Evolutionary conservation across 2,329 filamentous ascomycete species (phyloP), one percentile per base, ranked within the genome.

Genomic region (Pseudogymnoascus sp.): DNA sequence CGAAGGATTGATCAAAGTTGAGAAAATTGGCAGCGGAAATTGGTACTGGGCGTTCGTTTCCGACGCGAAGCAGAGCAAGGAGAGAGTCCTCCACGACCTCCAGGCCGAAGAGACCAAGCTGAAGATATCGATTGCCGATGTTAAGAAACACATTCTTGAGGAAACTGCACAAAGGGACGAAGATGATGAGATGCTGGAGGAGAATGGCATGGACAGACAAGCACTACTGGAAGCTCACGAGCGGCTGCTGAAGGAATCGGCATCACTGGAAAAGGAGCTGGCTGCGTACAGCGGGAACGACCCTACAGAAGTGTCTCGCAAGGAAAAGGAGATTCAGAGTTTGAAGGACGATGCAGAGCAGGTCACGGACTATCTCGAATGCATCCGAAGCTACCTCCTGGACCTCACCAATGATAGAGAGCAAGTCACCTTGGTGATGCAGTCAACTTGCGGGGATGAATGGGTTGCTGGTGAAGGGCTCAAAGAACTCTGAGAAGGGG

Each of bases 21-120:
- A 89, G 75, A 89, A 88, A 72, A 89, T 89, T 68, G 86, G 86
- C 44, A 86, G 80, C 65, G 85, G 84, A 29, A 89, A 89, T 71
- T 89, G 86, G 86, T 89, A 88, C 74, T 89, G 86, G 86, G 81
- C 79, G 65, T 89, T 88, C 70, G 77, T 74, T 15, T 83, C 79
- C 29, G 84, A 87, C 61, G 82, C 70, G 8, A 73, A 71, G 67
- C 72, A 82, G 68, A 80, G 77, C 69, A 80, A 78, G 55, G 71
- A 75, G 60, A 72, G 72, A 15, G 67, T 72, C 33, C 69, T 74
- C 65, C 72, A 69, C 55, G 74, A 69, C 29, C 63, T 78, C 63
- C 73, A 73, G 66, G 67, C 68, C 39, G 76, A 78, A 62, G 73
- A 72, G 59, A 67, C 29, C 31, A 71, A 69, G 64, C 65, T 73